Evolutionary conservation across 2,329 filamentous ascomycete genomes (phyloP), one percentile per base, ranked within the genome.

Genomic region (Endoconidiophora laricicola): DNA sequence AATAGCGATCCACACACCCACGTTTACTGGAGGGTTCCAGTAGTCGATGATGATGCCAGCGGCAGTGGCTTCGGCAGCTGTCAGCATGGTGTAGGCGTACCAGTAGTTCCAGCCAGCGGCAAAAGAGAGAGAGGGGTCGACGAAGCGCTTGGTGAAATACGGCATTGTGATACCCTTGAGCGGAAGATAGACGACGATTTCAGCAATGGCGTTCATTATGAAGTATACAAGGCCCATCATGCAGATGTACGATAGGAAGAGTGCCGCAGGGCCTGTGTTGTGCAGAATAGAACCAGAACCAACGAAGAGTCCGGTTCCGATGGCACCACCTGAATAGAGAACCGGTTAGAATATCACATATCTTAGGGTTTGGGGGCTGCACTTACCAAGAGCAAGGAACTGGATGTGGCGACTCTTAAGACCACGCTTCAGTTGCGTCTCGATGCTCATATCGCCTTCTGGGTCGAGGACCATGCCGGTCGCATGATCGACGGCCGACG

Each of bases 171-270:
- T 73, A 5, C 74, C 74, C 48, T 68, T 69, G 60, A 76, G 66
- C 1, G 73, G 73, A 0, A 77, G 66, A 47, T 70, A 74, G 1
- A 69, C 69, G 1, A 68, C 67, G 67, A 77, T 75, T 58, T 77
- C 73, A 6, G 66, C 73, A 6, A 76, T 63, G 52, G 63, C 58
- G 60, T 74, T 74, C 72, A 75, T 74, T 49, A 75, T 63, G 49
- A 66, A 62, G 67, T 69, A 76, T 23, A 76, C 71, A 7, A 75
- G 58, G 2, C 64, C 23, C 66, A 73, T 73, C 71, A 74, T 73
- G 55, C 65, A 66, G 5, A 74, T 57, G 61, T 85, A 87, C 22
- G 75, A 78, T 62, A 87, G 78, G 60, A 86, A 72, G 14, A 86
- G 65, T 0, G 81, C 79, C 4, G 79, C 81, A 2, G 78, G 78